Evolutionary conservation across 495 filamentous ascomycete species (phyloP), one percentile per base, ranked within the genome.

Genomic region (Chaetomium cochliodes): DNA sequence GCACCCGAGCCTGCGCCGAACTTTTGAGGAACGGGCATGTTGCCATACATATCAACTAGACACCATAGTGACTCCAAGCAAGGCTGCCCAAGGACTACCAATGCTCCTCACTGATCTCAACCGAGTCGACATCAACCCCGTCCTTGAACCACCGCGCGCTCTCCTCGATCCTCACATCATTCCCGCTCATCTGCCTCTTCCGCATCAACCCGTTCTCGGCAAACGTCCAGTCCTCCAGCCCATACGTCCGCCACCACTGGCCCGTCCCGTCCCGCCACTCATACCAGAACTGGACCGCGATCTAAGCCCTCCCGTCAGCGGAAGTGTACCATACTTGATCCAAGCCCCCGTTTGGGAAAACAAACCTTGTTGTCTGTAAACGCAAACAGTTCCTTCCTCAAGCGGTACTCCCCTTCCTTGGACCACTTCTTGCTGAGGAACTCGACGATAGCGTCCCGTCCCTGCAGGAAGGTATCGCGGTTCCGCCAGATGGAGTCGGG

Each of bases 261-360:
- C 91, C 88, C 0, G 82, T 65, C 7, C 74, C 76, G 70, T 96
- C 91, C 60, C 86, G 84, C 76, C 85, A 96, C 74, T 96, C 92
- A 65, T 96, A 96, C 92, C 92, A 96, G 74, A 96, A 96, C 76
- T 96, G 90, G 47, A 94, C 91, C 1, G 90, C 91, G 69, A 93
- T 96, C 77, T 83, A 63, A 12, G 7, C 11, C 12, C 18, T 46
- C 15, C 8, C 5, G 39, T 57, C 11, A 18, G 8, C 11, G 20
- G 9, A 47, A n/a, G n/a, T 2, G 9, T 23, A 18, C 18, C 6
- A 15, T 18, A 20, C 16, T 5, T 5, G 7, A 23, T 50, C 8
- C 6, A 20, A 8, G 20, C 5, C 23, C 1, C 5, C 2, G 20
- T 5, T 22, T 37, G 33, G 8, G 20, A 11, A 5, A 20, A 39